Percentiles rank a stretch among this genome's conserved stretches.
These are phyloP conservation scores for Colletotrichum australisinense DNA, from an alignment of 2,329 filamentous ascomycete genomes.

Conservation along the genomic window DNA sequence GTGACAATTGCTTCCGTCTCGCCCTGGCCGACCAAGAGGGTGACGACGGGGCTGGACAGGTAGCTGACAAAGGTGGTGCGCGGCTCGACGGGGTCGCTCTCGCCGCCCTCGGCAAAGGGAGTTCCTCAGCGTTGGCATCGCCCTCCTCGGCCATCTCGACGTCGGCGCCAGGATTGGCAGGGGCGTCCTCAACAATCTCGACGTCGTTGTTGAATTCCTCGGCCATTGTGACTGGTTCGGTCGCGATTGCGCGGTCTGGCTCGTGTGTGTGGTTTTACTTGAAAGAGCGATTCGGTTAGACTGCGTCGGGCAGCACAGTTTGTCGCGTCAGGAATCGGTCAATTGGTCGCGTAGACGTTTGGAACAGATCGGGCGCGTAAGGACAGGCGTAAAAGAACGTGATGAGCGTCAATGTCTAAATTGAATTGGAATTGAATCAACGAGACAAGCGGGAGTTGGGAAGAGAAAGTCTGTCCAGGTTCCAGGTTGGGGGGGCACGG, in stretches of 20 bases:
- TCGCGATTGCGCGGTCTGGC: neutral
- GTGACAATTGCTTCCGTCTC: conserved; percentile 73
- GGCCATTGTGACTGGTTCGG: conserved; percentile 31
- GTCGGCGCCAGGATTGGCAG: conserved; percentile 45
- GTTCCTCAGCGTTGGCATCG: conserved; percentile 45
- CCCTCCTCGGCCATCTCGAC: conserved; percentile 52
- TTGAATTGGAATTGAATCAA: neutral
- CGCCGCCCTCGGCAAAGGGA: conserved; percentile 53
- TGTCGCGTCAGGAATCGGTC: neutral
- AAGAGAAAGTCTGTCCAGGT: neutral
- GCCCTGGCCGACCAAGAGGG: conserved; percentile 72
- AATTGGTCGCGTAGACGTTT: neutral
- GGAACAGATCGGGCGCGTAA: neutral
- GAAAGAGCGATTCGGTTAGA: neutral
- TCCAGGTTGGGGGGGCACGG: neutral
- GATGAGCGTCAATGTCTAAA: neutral
- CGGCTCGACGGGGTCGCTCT: conserved; percentile 45
- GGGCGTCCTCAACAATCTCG: conserved; percentile 42
- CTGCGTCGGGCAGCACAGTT: neutral
- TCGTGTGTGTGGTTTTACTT: neutral
- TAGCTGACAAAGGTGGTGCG: conserved; percentile 66
- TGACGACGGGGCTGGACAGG: conserved; percentile 76
- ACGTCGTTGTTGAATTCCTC: conserved; percentile 37
- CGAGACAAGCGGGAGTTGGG: neutral
- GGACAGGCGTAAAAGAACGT: conserved; percentile 6